Conservation (phyloP, 2,329 filamentous ascomycete species). For the Colletotrichum echinochloae region DNA sequence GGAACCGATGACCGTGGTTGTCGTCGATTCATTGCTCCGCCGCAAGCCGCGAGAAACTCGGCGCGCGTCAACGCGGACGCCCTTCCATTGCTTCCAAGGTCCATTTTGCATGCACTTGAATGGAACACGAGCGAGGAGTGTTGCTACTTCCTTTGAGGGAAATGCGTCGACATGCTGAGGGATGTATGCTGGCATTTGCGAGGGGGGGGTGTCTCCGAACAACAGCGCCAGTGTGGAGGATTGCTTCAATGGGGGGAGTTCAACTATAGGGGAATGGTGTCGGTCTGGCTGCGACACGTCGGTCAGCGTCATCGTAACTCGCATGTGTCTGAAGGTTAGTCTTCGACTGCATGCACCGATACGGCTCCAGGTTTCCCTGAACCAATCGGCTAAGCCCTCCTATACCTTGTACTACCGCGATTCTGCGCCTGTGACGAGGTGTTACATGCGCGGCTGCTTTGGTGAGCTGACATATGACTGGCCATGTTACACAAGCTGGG, state of each 20-base stretch:
- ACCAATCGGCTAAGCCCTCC: background rate
- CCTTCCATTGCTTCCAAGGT: background rate
- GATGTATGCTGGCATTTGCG: background rate
- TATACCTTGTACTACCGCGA: background rate
- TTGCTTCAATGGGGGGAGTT: background rate
- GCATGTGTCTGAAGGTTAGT: background rate
- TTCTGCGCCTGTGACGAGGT: background rate
- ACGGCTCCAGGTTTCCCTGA: background rate
- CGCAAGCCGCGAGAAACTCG: background rate
- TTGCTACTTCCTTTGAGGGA: background rate
- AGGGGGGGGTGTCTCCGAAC: background rate
- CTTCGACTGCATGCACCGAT: background rate
- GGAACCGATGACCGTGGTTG: background rate
- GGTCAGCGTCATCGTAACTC: background rate
- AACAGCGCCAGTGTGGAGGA: background rate
- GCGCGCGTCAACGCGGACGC: background rate
- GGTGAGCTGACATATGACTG: background rate
- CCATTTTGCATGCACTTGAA: background rate
- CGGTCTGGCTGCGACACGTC: background rate
- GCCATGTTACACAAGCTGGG: background rate
- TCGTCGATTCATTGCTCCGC: background rate
- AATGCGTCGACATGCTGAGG: conserved; percentile 21
- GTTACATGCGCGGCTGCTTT: background rate
- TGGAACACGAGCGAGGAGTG: background rate
- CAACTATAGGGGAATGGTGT: background rate